phyloP scores from a whole-genome alignment of 495 filamentous ascomycete genomes.

The Aspergillus cavernicola region DNA sequence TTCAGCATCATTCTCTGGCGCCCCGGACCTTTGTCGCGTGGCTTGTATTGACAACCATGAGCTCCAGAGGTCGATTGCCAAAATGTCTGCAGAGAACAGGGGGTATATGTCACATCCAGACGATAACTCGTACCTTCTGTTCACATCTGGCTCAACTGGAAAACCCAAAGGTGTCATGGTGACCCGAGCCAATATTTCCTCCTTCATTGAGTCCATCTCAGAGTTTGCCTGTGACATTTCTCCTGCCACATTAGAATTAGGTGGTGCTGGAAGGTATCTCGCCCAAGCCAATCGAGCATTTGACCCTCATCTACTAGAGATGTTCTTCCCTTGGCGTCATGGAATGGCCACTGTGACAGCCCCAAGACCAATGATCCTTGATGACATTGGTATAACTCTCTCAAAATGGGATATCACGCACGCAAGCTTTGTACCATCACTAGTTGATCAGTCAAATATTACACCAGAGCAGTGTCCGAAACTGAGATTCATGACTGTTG shows the following conservation, averaged over 20 bases:
- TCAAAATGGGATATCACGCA: conserved; percentile 78
- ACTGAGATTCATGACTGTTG: conserved; percentile 38
- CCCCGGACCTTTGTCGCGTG: conserved; percentile 21
- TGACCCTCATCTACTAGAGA: conserved; percentile 35
- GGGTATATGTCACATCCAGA: conserved; percentile 57
- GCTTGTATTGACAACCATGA: conserved; percentile 32
- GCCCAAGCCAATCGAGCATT: conserved; percentile 35
- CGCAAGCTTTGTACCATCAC: conserved; percentile 39
- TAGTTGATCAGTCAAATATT: conserved; percentile 27
- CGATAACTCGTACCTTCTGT: conserved; percentile 91
- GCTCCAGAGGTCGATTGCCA: conserved; percentile 20
- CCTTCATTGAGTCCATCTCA: conserved; percentile 40
- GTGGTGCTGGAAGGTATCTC: conserved; percentile 31
- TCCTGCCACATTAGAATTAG: conserved; percentile 22
- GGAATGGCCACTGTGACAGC: conserved; percentile 35
- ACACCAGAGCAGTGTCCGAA: conserved; percentile 26
- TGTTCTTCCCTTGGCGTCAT: conserved; percentile 37
- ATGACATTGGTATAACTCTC: conserved; percentile 28
- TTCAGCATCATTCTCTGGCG: conserved; percentile 18
- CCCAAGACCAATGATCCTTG: conserved; percentile 28
- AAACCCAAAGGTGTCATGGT: conserved; percentile 96
- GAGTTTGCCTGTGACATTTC: conserved; percentile 25
- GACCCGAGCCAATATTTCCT: conserved; percentile 43
- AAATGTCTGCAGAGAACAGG: conserved; percentile 19
- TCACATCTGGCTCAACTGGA: conserved; percentile 94